Base-by-base conservation (phyloP, 345 rosid species). In the Melaleuca alternifolia region DNA sequence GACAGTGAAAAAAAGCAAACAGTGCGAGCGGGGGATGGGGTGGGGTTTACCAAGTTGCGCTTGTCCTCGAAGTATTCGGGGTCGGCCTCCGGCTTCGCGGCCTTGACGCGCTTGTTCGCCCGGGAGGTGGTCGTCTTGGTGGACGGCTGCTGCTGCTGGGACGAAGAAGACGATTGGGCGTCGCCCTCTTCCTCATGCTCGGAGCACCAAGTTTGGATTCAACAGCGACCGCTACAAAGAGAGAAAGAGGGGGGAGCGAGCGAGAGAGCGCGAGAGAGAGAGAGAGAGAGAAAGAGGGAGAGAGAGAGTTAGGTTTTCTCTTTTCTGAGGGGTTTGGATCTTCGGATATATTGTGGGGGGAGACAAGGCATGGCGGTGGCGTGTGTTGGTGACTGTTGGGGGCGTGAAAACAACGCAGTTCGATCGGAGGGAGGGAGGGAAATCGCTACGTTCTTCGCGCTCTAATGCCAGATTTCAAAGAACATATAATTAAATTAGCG, bases 31-130 rank as follows among this genome's bases (percentile, higher is more conserved):
- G 83, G 50, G 33, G 6, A 37, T 48, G 16, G 37, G n/a, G n/a
- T n/a, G n/a, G n/a, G 24, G 9, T 56, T 65, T 92, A 98, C 99
- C 95, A 98, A 87, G 92, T 93, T 95, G 21, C 99, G 98, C 88
- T 92, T 83, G 3, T 96, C 99, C 87, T 98, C 96, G 82, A 96
- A 92, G 92, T 91, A 98, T 92, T 95, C 94, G 53, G 97, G 95
- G 86, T 95, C 96, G 56, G 92, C 75, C 28, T 92, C 89, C 5
- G 94, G 93, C 85, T 91, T 95, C 62, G 92, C 85, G 37, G 87
- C 91, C 92, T 91, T 92, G 26, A 88, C 86, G 28, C 93, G 92
- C 91, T 95, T 95, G 88, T 71, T 71, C 26, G 96, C 92, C 83
- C 87, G 89, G 30, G 93, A 50, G 59, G 93, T 51, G 51, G 90